Evolutionary conservation across 75 land plant genomes (phyloP).

Genomic region (Larix kaempferi): DNA sequence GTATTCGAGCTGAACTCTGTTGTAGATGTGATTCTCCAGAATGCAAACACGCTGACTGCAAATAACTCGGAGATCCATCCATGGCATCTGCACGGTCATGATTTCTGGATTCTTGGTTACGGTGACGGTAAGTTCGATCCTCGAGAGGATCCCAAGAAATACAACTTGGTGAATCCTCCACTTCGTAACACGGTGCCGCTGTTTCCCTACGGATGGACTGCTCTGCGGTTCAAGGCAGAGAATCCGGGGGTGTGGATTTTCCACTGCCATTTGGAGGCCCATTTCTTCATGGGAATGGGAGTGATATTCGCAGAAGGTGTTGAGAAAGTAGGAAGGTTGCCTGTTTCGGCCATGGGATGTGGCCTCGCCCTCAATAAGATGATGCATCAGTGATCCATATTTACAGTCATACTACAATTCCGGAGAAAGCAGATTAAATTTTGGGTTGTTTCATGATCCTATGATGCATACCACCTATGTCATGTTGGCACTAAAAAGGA

Average conservation of each 20-base stretch:
- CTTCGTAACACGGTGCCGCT: slow-evolving; percentile 69
- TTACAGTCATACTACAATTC: too few relatives aligned
- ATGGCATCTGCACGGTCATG: slow-evolving; percentile 97
- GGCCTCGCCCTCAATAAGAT: slow-evolving; percentile 35
- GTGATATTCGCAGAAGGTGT: slow-evolving; percentile 81
- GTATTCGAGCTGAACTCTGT: slow-evolving; percentile 34
- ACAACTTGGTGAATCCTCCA: slow-evolving; percentile 75
- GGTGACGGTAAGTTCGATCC: slow-evolving; percentile 65
- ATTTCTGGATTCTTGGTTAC: slow-evolving; percentile 92
- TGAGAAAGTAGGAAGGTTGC: slow-evolving; percentile 31
- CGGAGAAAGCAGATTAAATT: too few relatives aligned
- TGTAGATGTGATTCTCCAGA: slow-evolving; percentile 82
- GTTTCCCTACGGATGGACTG: slow-evolving; percentile 88
- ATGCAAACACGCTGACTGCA: slow-evolving; percentile 60
- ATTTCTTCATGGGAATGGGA: slow-evolving; percentile 94
- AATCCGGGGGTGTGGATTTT: slow-evolving; percentile 94
- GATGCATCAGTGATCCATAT: background rate
- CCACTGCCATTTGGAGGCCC: slow-evolving; percentile 89
- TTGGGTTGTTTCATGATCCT: too few relatives aligned
- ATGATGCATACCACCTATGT: too few relatives aligned
- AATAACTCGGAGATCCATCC: slow-evolving; percentile 86
- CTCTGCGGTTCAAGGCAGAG: slow-evolving; percentile 67
- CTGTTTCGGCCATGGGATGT: slow-evolving; percentile 56
- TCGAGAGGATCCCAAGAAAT: slow-evolving; percentile 22
- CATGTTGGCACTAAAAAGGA: too few relatives aligned